Percentiles rank a stretch among this genome's conserved stretches.
These are phyloP conservation scores for Metschnikowia picachoensis DNA, from an alignment of 805 yeast species.

Conservation along the genomic window DNA sequence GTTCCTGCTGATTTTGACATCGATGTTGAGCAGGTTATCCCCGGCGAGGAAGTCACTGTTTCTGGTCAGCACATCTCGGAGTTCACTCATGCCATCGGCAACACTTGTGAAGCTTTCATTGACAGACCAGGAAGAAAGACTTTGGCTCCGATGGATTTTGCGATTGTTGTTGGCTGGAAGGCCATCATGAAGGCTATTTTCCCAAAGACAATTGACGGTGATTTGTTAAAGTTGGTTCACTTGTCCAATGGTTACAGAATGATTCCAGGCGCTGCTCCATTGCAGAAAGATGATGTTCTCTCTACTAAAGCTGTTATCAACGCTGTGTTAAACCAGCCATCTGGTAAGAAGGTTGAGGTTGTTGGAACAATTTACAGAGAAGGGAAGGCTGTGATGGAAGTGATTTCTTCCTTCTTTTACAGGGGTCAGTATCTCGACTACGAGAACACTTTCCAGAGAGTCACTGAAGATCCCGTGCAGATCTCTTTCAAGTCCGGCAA, in stretches of 20 bases:
- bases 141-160: slow-evolving; percentile 98
- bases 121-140: slow-evolving; percentile 79
- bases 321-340: slow-evolving; percentile 84
- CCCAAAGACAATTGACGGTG: slow-evolving; percentile 96
- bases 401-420: slow-evolving; percentile 91
- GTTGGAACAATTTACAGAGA: slow-evolving; percentile 82
- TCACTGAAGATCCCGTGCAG: slow-evolving; percentile 82
- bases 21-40: slow-evolving; percentile 66
- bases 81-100: slow-evolving; percentile 95
- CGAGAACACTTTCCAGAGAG: slow-evolving; percentile 88
- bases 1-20: slow-evolving; percentile 63
- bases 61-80: slow-evolving; percentile 78
- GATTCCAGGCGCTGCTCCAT: slow-evolving; percentile 87
- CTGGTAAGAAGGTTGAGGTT: slow-evolving; percentile 95
- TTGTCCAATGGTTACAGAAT: slow-evolving; percentile 91
- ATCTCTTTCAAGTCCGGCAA: slow-evolving; percentile 67
- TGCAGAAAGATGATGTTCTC: slow-evolving; percentile 83
- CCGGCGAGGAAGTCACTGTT: slow-evolving; percentile 65
- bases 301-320: slow-evolving; percentile 78
- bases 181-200: slow-evolving; percentile 97
- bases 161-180: slow-evolving; percentile 97
- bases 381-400: slow-evolving; percentile 83
- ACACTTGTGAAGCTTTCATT: slow-evolving; percentile 94
- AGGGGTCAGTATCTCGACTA: slow-evolving; percentile 88
- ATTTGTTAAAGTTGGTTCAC: slow-evolving; percentile 88